Conservation (phyloP, 805 yeast genomes). For the Candida adriatica region DNA sequence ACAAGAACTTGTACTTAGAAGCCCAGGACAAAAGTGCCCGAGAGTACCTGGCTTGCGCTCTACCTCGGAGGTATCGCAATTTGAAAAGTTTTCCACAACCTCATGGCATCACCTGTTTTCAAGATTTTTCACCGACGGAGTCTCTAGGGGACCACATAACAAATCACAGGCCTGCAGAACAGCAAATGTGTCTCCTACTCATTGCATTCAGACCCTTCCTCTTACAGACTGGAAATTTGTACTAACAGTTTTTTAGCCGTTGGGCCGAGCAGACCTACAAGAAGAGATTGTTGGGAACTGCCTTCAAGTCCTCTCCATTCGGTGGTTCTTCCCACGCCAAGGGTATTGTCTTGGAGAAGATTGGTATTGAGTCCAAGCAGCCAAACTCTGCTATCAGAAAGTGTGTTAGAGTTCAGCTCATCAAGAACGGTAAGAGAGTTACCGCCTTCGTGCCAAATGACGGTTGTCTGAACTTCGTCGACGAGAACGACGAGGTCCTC, state of each 20-base stretch:
- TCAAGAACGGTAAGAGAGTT: slow-evolving; percentile 99
- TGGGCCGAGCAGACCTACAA: slow-evolving; percentile 99
- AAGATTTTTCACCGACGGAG: too few species aligned
- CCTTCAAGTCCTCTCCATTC: slow-evolving; percentile 99
- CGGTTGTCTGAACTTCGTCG: slow-evolving; percentile 99
- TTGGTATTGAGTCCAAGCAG: slow-evolving; percentile 99
- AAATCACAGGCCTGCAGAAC: too few species aligned
- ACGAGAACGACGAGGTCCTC: slow-evolving; percentile 99
- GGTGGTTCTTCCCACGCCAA: slow-evolving; percentile 99
- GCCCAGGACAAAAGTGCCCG: too few species aligned
- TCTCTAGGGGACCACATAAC: too few species aligned
- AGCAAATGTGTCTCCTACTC: too few species aligned
- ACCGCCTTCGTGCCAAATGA: slow-evolving; percentile 99
- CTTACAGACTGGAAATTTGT: too few species aligned
- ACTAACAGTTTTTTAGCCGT: slow-evolving; percentile 48
- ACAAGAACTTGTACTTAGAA: too few species aligned
- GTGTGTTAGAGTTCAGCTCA: slow-evolving; percentile 99
- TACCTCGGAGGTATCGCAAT: too few species aligned
- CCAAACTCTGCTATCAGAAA: slow-evolving; percentile 99
- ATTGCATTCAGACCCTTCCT: too few species aligned
- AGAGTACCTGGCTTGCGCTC: too few species aligned
- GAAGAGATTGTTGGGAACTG: slow-evolving; percentile 98
- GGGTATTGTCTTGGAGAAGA: slow-evolving; percentile 99
- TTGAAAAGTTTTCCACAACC: too few species aligned
- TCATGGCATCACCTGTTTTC: too few species aligned